A percentile compares a stretch with the other conserved stretches of the same genome.
phyloP scores from a whole-genome alignment of 305 asterid genomes.

The Fraxinus velutina region DNA sequence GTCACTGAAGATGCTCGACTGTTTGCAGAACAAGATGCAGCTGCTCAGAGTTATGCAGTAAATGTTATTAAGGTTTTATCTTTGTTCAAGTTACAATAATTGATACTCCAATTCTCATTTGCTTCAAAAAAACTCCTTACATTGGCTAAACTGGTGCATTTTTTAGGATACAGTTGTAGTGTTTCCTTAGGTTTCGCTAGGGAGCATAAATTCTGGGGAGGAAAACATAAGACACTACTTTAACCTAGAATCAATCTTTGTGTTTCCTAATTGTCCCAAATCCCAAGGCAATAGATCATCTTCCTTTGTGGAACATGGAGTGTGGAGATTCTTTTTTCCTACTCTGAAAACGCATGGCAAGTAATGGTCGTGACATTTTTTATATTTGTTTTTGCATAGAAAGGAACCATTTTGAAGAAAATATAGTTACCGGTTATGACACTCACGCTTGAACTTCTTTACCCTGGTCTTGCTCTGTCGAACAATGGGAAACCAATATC shows the following conservation, averaged over 20 bases:
- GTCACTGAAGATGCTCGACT: conserved; percentile 75
- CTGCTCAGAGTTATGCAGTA: conserved; percentile 56
- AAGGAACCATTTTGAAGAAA: background rate
- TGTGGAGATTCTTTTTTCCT: background rate
- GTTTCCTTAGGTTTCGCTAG: background rate
- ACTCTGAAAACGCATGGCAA: background rate
- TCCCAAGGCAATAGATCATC: background rate
- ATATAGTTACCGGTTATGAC: background rate
- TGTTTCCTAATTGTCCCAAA: background rate
- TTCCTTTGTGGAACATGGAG: background rate
- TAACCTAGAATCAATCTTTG: background rate
- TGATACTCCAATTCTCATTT: conserved; percentile 10
- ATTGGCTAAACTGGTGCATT: background rate
- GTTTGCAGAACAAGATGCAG: conserved; percentile 73
- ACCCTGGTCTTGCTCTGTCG: background rate
- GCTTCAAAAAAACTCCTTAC: background rate
- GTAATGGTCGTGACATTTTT: background rate
- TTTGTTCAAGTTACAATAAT: background rate
- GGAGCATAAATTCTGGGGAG: background rate
- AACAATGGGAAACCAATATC: background rate
- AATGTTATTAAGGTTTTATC: conserved; percentile 60
- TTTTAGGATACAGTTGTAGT: background rate
- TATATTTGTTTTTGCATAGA: background rate
- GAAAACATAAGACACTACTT: background rate
- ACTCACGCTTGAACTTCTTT: background rate